Evolutionary conservation across 2,329 filamentous ascomycete genomes (phyloP), one percentile per base, ranked within the genome.

Genomic region (Bipolaris sorokiniana): DNA sequence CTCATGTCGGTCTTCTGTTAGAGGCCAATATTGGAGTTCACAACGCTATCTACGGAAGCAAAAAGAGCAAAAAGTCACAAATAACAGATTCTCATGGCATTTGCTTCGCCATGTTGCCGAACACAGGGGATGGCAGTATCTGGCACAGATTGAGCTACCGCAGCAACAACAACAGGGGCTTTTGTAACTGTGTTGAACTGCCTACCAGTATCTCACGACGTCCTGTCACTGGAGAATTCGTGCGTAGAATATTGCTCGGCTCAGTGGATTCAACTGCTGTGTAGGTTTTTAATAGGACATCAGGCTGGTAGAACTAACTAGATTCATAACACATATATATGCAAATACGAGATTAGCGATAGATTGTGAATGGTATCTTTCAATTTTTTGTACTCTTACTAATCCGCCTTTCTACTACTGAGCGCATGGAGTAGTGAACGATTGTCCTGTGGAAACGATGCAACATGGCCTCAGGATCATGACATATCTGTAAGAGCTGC

Each of bases 361-460:
- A 36, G 11, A 36, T 36, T 36, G 13, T 36, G 33, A 36, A n/a
- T 36, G 7, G 33, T 36, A n/a, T 36, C 33, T 37, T 37, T 37
- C 34, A 37, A 37, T 37, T 16, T 16, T 4, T 16, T 16, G 15
- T 37, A 16, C 26, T 40, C 50, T 59, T 51, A 16, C n/a, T 26
- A 23, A 59, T 50, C 16, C 40, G 34, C 40, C 49, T 59, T 33
- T 23, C 22, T 2, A 56, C 56, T 33, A 22, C 28, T 48, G 37
- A 37, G 15, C 37, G 48, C 33, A 41, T 59, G 36, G 59, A 61
- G 36, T 59, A 56, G 42, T 50, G 13, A 44, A 56, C 49, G 2
- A 61, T 16, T n/a, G 33, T 15, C 33, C 36, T 61, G 23, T 61
- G 16, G 44, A 61, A 61, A 22, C 33, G 20, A 50, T 41, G 56